Conservation (phyloP, 257 asterid species). For the Linaria vulgaris region DNA sequence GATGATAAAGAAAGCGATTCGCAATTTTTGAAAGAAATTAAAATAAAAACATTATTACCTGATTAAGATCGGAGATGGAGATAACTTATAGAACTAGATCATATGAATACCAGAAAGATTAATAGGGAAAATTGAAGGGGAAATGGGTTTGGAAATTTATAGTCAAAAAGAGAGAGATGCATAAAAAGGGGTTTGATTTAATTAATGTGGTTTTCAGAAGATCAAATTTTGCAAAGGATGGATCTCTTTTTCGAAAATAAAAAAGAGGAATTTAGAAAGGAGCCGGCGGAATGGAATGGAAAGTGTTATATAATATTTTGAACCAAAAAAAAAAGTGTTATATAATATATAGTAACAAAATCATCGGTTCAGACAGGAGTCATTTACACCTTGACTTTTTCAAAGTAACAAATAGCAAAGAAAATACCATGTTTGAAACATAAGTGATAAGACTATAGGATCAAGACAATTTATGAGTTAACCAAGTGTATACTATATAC, state of each 20-base stretch:
- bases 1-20: neutral
- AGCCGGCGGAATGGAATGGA: neutral
- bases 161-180: too few relatives aligned
- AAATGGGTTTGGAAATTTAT: neutral
- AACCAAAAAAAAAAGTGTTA: too few relatives aligned
- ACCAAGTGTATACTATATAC: too few relatives aligned
- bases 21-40: neutral
- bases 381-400: conserved; percentile 11
- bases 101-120: neutral
- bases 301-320: too few relatives aligned
- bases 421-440: too few relatives aligned
- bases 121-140: neutral
- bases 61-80: neutral
- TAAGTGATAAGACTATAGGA: too few relatives aligned
- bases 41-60: conserved; percentile 1
- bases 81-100: neutral
- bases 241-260: neutral
- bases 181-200: neutral
- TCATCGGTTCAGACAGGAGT: conserved; percentile 20
- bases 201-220: neutral
- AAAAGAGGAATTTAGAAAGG: neutral
- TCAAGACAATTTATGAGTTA: too few relatives aligned
- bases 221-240: neutral
- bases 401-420: too few relatives aligned
- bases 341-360: conserved; percentile 7